Conservation (phyloP, 352 stramenopile species). For the Sclerospora graminicola region DNA sequence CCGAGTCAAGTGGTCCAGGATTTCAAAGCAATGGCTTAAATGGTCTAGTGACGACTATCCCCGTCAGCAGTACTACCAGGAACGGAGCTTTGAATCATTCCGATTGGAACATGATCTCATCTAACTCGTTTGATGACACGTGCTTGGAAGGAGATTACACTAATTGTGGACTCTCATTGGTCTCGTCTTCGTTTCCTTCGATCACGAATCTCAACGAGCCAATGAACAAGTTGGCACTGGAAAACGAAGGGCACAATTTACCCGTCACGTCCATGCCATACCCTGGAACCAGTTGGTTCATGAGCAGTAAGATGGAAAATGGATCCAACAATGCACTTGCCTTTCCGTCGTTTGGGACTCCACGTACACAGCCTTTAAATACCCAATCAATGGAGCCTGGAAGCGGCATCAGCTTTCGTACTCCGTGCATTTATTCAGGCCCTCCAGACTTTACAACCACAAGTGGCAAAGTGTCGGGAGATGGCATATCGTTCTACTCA, state of each 20-base stretch:
- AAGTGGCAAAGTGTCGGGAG: constrained; percentile 8
- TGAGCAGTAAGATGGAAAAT: constrained; percentile 9
- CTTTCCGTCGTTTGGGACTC: constrained; percentile 14
- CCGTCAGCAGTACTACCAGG: constrained; percentile 6
- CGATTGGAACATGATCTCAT: constrained; percentile 24
- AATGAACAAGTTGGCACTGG: constrained; percentile 18
- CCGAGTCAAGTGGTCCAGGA: not conserved
- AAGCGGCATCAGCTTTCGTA: constrained; percentile 5
- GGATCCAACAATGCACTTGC: constrained; percentile 6
- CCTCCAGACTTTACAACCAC: constrained; percentile 2
- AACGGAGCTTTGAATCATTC: constrained; percentile 6
- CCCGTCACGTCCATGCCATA: constrained; percentile 25
- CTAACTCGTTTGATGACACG: constrained; percentile 26
- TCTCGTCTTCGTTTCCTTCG: constrained; percentile 7
- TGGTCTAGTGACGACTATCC: constrained; percentile 3
- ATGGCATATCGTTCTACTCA: constrained; percentile 5
- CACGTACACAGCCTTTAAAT: constrained; percentile 7
- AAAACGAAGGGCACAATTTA: constrained; percentile 17
- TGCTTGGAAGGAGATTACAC: constrained; percentile 24
- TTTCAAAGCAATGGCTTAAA: not conserved
- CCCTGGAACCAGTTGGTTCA: constrained; percentile 24
- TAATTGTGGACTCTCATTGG: constrained; percentile 7
- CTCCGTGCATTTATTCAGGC: constrained; percentile 10
- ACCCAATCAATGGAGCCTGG: too few species aligned
- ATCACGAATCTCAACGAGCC: constrained; percentile 22